A percentile compares a stretch with the other conserved stretches of the same genome.
phyloP scores from a whole-genome alignment of 2,329 filamentous ascomycete species.

The Nigrograna mackinnonii region DNA sequence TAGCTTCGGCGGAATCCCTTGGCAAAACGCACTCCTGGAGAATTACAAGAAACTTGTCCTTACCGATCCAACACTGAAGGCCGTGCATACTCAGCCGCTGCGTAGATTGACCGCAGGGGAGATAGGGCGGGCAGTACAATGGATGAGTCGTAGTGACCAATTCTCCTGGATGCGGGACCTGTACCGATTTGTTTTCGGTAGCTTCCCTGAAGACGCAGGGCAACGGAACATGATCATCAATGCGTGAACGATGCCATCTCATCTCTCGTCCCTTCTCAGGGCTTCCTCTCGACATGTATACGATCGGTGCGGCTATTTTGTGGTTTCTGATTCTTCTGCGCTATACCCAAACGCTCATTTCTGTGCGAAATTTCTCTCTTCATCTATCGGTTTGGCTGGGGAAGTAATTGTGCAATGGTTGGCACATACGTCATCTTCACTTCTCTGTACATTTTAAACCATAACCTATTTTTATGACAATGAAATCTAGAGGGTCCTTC shows the following conservation, averaged over 20 bases:
- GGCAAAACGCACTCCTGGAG: slow-evolving; percentile 72
- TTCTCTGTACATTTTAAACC: no score
- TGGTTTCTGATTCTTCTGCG: slow-evolving; percentile 20
- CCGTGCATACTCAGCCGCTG: slow-evolving; percentile 53
- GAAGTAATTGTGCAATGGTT: no score
- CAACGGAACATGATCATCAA: slow-evolving; percentile 66
- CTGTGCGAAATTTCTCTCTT: slow-evolving; percentile 12
- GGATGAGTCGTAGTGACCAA: slow-evolving; percentile 72
- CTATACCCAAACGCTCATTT: slow-evolving; percentile 36
- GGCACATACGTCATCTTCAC: no score
- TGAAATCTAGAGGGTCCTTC: no score
- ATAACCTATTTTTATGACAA: no score
- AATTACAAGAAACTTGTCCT: slow-evolving; percentile 81
- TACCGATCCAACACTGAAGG: slow-evolving; percentile 68
- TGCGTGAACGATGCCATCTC: slow-evolving; percentile 19
- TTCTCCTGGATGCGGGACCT: slow-evolving; percentile 82
- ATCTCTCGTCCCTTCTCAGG: background rate
- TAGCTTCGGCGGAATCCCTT: slow-evolving; percentile 74
- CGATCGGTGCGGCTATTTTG: background rate
- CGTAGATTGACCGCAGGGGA: slow-evolving; percentile 71
- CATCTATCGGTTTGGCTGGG: background rate
- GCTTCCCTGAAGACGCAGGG: slow-evolving; percentile 77
- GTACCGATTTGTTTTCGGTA: slow-evolving; percentile 83
- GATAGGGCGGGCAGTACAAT: slow-evolving; percentile 76
- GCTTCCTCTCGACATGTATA: background rate